Conservation (phyloP, 768 basidiomycete species). For the Clitopilus hobsonii region DNA sequence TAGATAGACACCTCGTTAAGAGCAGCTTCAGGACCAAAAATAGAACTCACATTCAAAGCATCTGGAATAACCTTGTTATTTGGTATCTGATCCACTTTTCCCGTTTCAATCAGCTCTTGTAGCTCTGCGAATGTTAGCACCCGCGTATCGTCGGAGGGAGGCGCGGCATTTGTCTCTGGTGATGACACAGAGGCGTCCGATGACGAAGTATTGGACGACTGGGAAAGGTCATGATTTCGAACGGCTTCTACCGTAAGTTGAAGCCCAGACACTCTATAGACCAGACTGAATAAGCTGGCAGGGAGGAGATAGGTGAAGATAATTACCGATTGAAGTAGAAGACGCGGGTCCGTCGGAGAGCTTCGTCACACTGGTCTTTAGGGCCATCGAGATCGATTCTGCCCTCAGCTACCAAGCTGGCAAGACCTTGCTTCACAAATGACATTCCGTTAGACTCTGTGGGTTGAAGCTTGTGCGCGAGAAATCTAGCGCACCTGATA, state of each 20-base stretch:
- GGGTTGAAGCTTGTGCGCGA: neutral
- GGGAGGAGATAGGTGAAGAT: neutral
- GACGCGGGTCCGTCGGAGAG: constrained; percentile 49
- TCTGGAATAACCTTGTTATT: constrained; percentile 73
- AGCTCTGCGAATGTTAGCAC: constrained; percentile 64
- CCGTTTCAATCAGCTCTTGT: constrained; percentile 65
- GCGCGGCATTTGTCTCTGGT: neutral
- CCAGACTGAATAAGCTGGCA: neutral
- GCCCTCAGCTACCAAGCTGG: constrained; percentile 45
- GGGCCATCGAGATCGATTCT: constrained; percentile 27
- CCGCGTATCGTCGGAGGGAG: constrained; percentile 16
- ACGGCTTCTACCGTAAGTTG: neutral
- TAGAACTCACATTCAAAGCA: constrained; percentile 51
- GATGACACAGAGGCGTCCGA: neutral
- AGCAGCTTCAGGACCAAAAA: neutral
- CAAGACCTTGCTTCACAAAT: constrained; percentile 57
- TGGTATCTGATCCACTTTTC: constrained; percentile 68
- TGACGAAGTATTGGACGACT: neutral
- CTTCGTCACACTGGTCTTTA: constrained; percentile 37
- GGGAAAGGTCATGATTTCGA: neutral
- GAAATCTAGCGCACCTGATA: constrained; percentile 45
- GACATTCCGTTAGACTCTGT: constrained; percentile 7
- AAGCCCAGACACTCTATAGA: neutral
- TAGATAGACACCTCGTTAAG: neutral
- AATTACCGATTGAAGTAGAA: constrained; percentile 77